A percentile compares a stretch with the other conserved stretches of the same genome.
Evolutionary conservation across 2,329 filamentous ascomycete genomes (phyloP).

Genomic region (Beauveria varroae): DNA sequence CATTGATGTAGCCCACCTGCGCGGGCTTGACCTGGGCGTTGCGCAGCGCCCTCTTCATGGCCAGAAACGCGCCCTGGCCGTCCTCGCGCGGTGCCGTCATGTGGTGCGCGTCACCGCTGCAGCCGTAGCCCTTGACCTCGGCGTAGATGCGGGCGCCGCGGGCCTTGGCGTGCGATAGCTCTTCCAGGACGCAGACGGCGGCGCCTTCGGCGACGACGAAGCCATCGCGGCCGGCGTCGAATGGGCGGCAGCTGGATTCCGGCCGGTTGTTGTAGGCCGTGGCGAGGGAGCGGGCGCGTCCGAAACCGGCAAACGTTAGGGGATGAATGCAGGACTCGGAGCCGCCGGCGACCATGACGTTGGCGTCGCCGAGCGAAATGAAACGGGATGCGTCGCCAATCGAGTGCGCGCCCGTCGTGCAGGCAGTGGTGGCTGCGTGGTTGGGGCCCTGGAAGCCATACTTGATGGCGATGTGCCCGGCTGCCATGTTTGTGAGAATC

Average conservation of each 20-base stretch:
- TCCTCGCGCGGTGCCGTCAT: slow-evolving; percentile 85
- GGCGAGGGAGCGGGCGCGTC: slow-evolving; percentile 76
- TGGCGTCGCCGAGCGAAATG: slow-evolving; percentile 82
- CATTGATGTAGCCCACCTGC: slow-evolving; percentile 85
- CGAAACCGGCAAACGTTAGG: slow-evolving; percentile 85
- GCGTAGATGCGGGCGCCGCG: slow-evolving; percentile 80
- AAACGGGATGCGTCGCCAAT: slow-evolving; percentile 91
- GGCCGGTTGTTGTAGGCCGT: slow-evolving; percentile 73
- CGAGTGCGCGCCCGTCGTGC: slow-evolving; percentile 91
- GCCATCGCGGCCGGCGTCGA: slow-evolving; percentile 70
- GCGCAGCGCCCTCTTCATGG: slow-evolving; percentile 78
- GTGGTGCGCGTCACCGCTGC: slow-evolving; percentile 84
- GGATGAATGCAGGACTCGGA: slow-evolving; percentile 95
- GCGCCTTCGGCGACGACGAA: slow-evolving; percentile 94
- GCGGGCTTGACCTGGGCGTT: slow-evolving; percentile 62
- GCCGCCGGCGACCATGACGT: slow-evolving; percentile 94
- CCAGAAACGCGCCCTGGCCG: slow-evolving; percentile 70
- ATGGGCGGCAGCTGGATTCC: slow-evolving; percentile 68
- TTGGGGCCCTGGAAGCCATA: slow-evolving; percentile 87
- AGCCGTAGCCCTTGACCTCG: slow-evolving; percentile 81
- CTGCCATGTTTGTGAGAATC: slow-evolving; percentile 88
- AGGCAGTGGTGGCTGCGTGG: slow-evolving; percentile 87
- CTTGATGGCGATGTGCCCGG: slow-evolving; percentile 90
- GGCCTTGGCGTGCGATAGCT: slow-evolving; percentile 75
- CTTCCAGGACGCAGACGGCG: slow-evolving; percentile 81